These are phyloP conservation scores for Colletotrichum neosansevieriae DNA, from an alignment of 2,329 filamentous ascomycete genomes.

Conservation along the genomic window DNA sequence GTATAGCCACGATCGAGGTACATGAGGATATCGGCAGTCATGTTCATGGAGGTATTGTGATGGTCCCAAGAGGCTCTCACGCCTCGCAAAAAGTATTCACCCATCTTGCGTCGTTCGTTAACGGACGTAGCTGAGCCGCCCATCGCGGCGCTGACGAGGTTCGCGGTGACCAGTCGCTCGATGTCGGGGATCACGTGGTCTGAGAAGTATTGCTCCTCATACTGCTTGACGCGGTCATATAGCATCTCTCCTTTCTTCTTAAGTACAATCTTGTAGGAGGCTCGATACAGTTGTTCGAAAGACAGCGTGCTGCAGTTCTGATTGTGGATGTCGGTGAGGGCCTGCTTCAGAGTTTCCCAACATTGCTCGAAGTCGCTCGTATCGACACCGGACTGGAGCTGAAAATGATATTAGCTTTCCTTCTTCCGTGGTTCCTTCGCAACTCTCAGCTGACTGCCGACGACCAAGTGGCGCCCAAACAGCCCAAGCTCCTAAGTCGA, in stretches of 20 bases:
- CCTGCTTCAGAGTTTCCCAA: constrained; percentile 82
- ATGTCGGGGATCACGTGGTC: constrained; percentile 79
- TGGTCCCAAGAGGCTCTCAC: constrained; percentile 87
- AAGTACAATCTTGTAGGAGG: constrained; percentile 92
- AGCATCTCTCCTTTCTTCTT: constrained; percentile 86
- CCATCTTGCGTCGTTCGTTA: constrained; percentile 82
- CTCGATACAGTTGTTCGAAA: constrained; percentile 95
- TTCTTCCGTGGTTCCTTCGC: not conserved
- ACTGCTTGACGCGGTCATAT: constrained; percentile 82
- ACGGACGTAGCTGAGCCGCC: constrained; percentile 75
- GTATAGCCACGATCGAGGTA: constrained; percentile 93
- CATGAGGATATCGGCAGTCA: constrained; percentile 97
- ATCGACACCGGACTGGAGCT: constrained; percentile 51
- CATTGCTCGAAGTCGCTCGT: constrained; percentile 85
- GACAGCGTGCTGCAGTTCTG: constrained; percentile 91
- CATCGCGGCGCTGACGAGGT: constrained; percentile 65
- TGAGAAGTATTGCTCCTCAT: constrained; percentile 86
- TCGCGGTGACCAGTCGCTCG: constrained; percentile 75
- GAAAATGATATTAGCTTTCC: constrained; percentile 4
- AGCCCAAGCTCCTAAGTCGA: not conserved
- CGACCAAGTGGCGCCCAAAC: not conserved
- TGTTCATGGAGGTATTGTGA: constrained; percentile 93
- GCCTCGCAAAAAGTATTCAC: constrained; percentile 84
- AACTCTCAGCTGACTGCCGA: no score
- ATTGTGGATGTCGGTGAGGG: constrained; percentile 88